phyloP scores from a whole-genome alignment of 2,329 filamentous ascomycete genomes.

The Sclerotinia minor region DNA sequence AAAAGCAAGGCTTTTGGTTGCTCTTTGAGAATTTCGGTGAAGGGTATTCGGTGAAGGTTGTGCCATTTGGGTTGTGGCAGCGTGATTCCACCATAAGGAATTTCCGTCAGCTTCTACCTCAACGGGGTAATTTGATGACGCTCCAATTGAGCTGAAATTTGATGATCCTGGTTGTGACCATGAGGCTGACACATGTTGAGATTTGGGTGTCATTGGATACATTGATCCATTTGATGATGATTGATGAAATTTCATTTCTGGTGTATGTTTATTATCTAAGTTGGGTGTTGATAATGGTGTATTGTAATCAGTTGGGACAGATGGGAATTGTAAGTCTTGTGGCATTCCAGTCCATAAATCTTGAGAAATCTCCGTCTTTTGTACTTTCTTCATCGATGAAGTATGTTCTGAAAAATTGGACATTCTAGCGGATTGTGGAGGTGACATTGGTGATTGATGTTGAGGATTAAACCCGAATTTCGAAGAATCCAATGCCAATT shows the following conservation, averaged over 20 bases:
- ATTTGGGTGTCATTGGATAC: conserved; percentile 36
- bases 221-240: conserved; percentile 26
- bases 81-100: conserved; percentile 40
- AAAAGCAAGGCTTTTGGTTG: conserved; percentile 36
- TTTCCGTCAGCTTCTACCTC: conserved; percentile 28
- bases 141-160: conserved; percentile 27
- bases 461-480: conserved; percentile 51
- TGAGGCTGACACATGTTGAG: conserved; percentile 30
- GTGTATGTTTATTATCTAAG: conserved; percentile 31
- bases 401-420: conserved; percentile 30
- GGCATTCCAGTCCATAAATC: conserved; percentile 36
- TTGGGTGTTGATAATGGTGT: conserved; percentile 37
- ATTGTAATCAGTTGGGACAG: conserved; percentile 26
- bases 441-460: conserved; percentile 48
- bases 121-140: conserved; percentile 23
- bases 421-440: conserved; percentile 48
- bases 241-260: conserved; percentile 32
- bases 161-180: conserved; percentile 34
- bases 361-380: conserved; percentile 41
- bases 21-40: conserved; percentile 36
- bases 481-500: conserved; percentile 45
- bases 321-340: conserved; percentile 38
- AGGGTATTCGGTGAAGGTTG: conserved; percentile 36
- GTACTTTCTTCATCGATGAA: conserved; percentile 24
- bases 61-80: conserved; percentile 35